phyloP scores from a whole-genome alignment of 1,284 basidiomycete genomes.

The Naganishia albida region DNA sequence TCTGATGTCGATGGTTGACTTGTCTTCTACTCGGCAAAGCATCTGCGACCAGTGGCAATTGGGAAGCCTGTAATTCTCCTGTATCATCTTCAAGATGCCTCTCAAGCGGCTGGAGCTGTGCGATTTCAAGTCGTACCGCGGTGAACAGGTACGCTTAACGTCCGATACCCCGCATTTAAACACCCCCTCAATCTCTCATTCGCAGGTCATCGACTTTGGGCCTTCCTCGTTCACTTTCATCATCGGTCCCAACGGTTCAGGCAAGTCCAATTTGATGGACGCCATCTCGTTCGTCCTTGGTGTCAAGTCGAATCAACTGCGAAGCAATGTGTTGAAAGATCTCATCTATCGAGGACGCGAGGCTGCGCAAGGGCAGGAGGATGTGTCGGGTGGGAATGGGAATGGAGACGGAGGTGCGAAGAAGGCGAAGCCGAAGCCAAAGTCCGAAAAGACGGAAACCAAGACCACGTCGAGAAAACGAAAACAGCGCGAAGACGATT shows the following conservation, averaged over 20 bases:
- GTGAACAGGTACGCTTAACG: constrained; percentile 56
- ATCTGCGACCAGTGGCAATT: not conserved
- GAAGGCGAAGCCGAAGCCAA: constrained; percentile 3
- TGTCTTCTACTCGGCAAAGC: not conserved
- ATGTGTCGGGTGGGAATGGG: constrained; percentile 47
- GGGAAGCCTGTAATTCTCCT: not conserved
- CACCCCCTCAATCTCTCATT: constrained; percentile 1
- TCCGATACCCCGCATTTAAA: not conserved
- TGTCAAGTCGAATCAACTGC: constrained; percentile 87
- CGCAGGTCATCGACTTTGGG: constrained; percentile 51
- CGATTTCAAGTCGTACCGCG: constrained; percentile 89
- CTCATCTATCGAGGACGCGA: constrained; percentile 89
- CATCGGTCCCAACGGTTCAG: constrained; percentile 98
- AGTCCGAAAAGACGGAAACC: constrained; percentile 9
- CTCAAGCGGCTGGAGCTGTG: constrained; percentile 69
- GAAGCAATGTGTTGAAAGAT: constrained; percentile 91
- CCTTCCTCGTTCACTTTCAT: constrained; percentile 80
- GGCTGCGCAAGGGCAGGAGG: constrained; percentile 60
- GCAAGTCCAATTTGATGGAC: constrained; percentile 99
- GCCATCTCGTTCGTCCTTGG: constrained; percentile 99
- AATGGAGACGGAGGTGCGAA: constrained; percentile 35
- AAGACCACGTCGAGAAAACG: constrained; percentile 29
- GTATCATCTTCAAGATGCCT: constrained; percentile 45
- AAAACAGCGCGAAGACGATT: constrained; percentile 33
- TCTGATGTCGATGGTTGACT: not conserved